Base-by-base conservation (phyloP, 2,329 filamentous ascomycete species). In the Epichloe uncinata region DNA sequence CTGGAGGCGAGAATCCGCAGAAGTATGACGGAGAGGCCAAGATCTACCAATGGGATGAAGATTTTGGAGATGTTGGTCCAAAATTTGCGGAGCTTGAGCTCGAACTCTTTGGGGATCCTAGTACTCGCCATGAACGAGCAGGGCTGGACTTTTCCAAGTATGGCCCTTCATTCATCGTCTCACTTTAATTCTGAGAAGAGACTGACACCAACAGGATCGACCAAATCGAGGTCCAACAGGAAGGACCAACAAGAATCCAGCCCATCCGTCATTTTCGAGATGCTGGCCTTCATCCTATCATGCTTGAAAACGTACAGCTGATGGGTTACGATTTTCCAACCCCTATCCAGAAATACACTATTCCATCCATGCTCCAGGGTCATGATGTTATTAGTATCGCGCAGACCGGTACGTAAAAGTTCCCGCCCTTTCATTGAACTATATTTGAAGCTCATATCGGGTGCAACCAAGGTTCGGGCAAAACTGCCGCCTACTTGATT, bases 401-500 rank as follows among this genome's bases (percentile, higher is more conserved):
- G 8, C 91, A 97, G 68, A 98, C 93, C 45, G 91, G 91, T 94
- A 72, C 66, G 78, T 69, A 42, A 15, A 36, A 20, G 6, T 26
- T 9, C 5, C 12, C 8, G n/a, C 6, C 11, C 43, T 18, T 41
- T 36, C 5, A 13, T 40, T 20, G 11, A 9, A 42, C 4, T 42
- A 13, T 18, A 37, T 41, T 11, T 18, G 26, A 38, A 5, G 33
- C 18, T 42, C 26, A 45, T 13, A 3, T 18, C 41, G 1, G 30
- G 4, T 18, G 4, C 40, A 8, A 6, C 54, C 5, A 45, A 96
- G 91, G 93, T 18, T 97, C 91, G 26, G 93, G 93, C 48, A 98
- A 98, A 73, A 98, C 93, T 0, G 91, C 86, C 0, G 90, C 93
- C 0, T 98, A 93, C 61, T 69, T 98, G 4, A 80, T 96, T 50